phyloP scores from a whole-genome alignment of 768 basidiomycete species.

The Auricularia auricula-judae region DNA sequence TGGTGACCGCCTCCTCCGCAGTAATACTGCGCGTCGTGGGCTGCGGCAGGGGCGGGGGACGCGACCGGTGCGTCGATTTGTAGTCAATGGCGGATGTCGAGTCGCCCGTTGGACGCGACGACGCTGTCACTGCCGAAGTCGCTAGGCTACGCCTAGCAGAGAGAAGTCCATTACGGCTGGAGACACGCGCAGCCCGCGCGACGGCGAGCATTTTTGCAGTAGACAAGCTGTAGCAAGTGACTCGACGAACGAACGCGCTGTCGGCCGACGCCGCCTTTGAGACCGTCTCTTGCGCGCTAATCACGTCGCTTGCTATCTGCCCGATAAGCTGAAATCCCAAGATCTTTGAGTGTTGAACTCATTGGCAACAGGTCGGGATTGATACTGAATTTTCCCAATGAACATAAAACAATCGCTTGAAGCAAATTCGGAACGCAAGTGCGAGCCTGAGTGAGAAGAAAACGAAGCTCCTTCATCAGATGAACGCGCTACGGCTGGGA shows the following conservation, averaged over 20 bases:
- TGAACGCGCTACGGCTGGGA: too few species aligned
- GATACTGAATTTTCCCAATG: too few species aligned
- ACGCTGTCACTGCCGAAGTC: neutral
- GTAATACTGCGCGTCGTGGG: conserved; percentile 71
- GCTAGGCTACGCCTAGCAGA: neutral
- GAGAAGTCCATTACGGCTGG: neutral
- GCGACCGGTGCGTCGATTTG: conserved; percentile 56
- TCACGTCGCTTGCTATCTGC: too few species aligned
- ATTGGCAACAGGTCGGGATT: too few species aligned
- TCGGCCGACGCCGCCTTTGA: neutral
- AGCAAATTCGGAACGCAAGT: too few species aligned
- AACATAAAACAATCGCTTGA: too few species aligned
- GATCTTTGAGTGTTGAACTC: too few species aligned
- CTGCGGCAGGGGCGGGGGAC: conserved; percentile 79
- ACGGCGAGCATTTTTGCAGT: neutral
- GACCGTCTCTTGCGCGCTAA: neutral
- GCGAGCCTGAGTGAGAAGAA: too few species aligned
- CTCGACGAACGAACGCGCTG: neutral
- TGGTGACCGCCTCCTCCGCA: conserved; percentile 94
- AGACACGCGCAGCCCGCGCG: neutral
- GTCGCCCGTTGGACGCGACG: conserved; percentile 59
- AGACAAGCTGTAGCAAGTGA: neutral
- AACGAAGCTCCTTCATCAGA: too few species aligned
- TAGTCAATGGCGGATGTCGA: conserved; percentile 94
- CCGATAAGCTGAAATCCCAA: too few species aligned